Percentiles rank a stretch among this genome's conserved stretches.
phyloP scores from a whole-genome alignment of 179 eudicot genomes.

The Camellia oleifera region DNA sequence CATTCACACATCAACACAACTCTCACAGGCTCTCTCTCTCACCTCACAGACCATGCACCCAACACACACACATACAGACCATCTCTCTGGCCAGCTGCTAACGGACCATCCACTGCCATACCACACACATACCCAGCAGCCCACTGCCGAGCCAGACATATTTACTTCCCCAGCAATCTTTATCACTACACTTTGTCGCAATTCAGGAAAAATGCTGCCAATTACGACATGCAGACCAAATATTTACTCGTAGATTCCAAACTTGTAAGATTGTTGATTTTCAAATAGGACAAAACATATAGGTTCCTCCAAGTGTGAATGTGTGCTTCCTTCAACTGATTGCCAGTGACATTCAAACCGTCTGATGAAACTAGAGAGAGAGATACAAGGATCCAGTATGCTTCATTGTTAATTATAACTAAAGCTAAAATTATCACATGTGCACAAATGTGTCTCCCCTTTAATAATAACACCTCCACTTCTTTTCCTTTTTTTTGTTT shows the following conservation, averaged over 20 bases:
- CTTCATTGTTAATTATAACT: no score
- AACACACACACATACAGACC: no score
- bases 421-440: no score
- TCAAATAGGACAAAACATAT: constrained; percentile 1
- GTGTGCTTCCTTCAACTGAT: constrained; percentile 8
- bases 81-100: no score
- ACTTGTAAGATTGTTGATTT: neutral
- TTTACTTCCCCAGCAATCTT: constrained; percentile 8
- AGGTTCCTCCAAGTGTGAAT: neutral
- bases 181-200: neutral
- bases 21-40: no score
- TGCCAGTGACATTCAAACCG: neutral
- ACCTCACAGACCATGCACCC: no score
- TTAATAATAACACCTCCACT: no score
- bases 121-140: no score
- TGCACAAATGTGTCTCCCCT: no score
- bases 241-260: neutral
- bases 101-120: no score
- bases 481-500: no score
- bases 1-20: no score
- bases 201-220: constrained; percentile 5
- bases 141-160: constrained; percentile 26
- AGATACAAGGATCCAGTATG: neutral
- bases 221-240: neutral
- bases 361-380: neutral